phyloP scores from a whole-genome alignment of 352 stramenopile genomes.

The Nothophytophthora sp. region DNA sequence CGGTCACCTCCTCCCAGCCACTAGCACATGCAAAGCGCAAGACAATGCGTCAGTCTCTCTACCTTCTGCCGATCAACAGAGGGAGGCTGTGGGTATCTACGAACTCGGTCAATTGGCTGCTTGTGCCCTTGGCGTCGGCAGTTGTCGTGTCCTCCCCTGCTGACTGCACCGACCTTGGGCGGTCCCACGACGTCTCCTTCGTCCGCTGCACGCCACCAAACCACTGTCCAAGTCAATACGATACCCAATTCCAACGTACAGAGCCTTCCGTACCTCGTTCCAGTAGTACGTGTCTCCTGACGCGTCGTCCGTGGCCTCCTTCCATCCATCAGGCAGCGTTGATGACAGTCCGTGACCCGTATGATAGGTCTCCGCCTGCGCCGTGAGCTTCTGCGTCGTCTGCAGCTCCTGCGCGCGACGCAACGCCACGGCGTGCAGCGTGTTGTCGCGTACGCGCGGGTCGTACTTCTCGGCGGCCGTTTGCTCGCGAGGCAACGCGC shows the following conservation, averaged over 20 bases:
- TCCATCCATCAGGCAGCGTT: constrained; percentile 52
- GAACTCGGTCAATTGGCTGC: constrained; percentile 19
- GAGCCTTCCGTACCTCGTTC: constrained; percentile 54
- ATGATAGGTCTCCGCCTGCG: constrained; percentile 17
- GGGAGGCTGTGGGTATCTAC: not conserved
- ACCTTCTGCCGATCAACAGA: not conserved
- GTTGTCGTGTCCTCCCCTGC: constrained; percentile 2
- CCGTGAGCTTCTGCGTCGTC: constrained; percentile 21
- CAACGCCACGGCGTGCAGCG: constrained; percentile 59
- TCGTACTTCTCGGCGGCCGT: constrained; percentile 28
- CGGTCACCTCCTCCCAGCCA: constrained; percentile 62
- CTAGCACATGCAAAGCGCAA: constrained; percentile 24
- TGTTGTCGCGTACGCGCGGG: constrained; percentile 72
- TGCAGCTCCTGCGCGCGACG: constrained; percentile 47
- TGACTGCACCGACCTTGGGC: constrained; percentile 22
- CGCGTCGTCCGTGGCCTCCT: constrained; percentile 42
- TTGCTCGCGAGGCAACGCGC: constrained; percentile 12
- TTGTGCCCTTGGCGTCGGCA: constrained; percentile 6
- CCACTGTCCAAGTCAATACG: constrained; percentile 1
- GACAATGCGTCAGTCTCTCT: not conserved
- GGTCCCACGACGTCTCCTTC: constrained; percentile 80
- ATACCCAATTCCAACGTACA: not conserved
- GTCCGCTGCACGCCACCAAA: constrained; percentile 46
- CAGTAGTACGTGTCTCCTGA: constrained; percentile 77
- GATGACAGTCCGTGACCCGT: constrained; percentile 10